phyloP scores from a whole-genome alignment of 1,284 basidiomycete species.

The Pseudozyma tsukubaensis region DNA sequence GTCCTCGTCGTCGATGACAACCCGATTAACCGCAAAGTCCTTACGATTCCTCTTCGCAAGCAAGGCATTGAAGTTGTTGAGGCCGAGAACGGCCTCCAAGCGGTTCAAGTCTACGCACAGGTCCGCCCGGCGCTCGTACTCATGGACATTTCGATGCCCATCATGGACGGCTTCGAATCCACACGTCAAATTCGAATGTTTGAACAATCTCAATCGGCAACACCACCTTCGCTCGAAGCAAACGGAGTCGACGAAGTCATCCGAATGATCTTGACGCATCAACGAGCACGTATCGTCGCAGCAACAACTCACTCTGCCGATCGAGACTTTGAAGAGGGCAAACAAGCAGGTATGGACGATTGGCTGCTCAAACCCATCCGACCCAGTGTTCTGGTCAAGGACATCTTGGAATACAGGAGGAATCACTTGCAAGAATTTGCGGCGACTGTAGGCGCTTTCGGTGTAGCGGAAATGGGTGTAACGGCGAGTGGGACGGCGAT shows the following conservation, averaged over 20 bases:
- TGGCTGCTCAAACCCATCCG: constrained; percentile 55
- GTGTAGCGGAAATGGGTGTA: constrained; percentile 20
- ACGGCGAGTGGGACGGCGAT: constrained; percentile 29
- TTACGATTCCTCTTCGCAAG: constrained; percentile 50
- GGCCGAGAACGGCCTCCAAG: constrained; percentile 56
- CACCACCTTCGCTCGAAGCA: constrained; percentile 14
- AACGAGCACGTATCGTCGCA: constrained; percentile 50
- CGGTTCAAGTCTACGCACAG: constrained; percentile 42
- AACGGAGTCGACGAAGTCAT: constrained; percentile 20
- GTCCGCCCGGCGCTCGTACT: constrained; percentile 50
- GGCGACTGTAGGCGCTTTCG: constrained; percentile 22
- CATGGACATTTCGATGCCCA: constrained; percentile 65
- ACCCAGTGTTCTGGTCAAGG: constrained; percentile 38
- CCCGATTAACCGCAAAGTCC: constrained; percentile 57
- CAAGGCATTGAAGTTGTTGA: constrained; percentile 47
- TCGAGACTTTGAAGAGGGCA: constrained; percentile 45
- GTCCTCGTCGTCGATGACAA: constrained; percentile 65
- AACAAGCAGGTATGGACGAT: constrained; percentile 54
- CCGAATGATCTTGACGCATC: constrained; percentile 34
- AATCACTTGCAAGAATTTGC: constrained; percentile 41
- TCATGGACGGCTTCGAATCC: constrained; percentile 60
- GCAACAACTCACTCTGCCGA: constrained; percentile 54
- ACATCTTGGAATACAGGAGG: constrained; percentile 41
- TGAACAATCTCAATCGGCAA: constrained; percentile 21
- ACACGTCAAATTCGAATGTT: constrained; percentile 50